Conservation (phyloP, 495 filamentous ascomycete species). For the Penicillium coprophilum region DNA sequence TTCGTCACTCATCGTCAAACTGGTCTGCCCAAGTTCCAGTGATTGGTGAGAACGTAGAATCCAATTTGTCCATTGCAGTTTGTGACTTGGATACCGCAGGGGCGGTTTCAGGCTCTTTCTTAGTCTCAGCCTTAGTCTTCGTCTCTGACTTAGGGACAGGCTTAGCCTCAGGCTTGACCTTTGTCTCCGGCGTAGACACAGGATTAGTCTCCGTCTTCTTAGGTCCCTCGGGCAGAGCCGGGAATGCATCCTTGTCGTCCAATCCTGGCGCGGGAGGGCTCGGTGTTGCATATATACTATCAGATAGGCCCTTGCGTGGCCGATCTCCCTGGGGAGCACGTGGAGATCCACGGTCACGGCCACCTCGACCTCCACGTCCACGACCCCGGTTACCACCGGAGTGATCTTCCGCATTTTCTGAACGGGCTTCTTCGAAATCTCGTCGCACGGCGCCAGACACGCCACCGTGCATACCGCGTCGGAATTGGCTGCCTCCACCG, state of each 20-base stretch:
- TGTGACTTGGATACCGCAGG: slow-evolving; percentile 10
- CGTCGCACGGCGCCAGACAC: slow-evolving; percentile 44
- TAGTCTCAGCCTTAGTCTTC: not conserved
- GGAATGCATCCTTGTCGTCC: slow-evolving; percentile 42
- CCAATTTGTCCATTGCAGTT: slow-evolving; percentile 27
- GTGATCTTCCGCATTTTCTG: slow-evolving; percentile 20
- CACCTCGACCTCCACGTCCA: slow-evolving; percentile 32
- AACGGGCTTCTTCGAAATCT: slow-evolving; percentile 31
- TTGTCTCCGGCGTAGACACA: not conserved
- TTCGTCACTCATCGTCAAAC: slow-evolving; percentile 29
- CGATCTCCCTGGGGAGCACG: slow-evolving; percentile 33
- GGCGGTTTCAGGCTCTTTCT: not conserved
- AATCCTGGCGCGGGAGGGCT: slow-evolving; percentile 24
- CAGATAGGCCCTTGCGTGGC: slow-evolving; percentile 21
- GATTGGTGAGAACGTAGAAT: slow-evolving; percentile 25
- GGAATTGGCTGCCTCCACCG: slow-evolving; percentile 45
- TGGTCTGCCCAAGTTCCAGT: slow-evolving; percentile 45
- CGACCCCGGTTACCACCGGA: slow-evolving; percentile 20
- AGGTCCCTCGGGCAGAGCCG: slow-evolving; percentile 38
- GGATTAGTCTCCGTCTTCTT: slow-evolving; percentile 17
- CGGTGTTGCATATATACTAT: slow-evolving; percentile 15
- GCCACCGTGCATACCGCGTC: slow-evolving; percentile 62
- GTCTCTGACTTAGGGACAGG: not conserved
- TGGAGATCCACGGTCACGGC: slow-evolving; percentile 36
- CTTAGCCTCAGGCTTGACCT: slow-evolving; percentile 7